Evolutionary conservation across 2,329 filamentous ascomycete genomes (phyloP), one percentile per base, ranked within the genome.

Genomic region (Elsinoe fawcettii): DNA sequence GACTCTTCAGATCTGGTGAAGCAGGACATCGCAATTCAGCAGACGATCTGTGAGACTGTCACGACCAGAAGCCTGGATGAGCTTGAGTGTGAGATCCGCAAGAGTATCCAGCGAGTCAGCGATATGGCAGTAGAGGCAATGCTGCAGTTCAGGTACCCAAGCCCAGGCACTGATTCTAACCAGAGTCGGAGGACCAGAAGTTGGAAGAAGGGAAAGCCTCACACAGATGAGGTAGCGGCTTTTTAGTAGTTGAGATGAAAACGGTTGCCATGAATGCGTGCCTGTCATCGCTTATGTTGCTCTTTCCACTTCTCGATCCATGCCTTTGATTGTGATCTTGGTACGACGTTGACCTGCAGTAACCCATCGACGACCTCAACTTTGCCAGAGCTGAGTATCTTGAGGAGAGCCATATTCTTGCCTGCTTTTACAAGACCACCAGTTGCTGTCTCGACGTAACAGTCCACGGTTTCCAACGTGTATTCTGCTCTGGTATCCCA

Each of bases 401-500:
- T 88, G 53, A 90, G 71, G 63, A 97, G 70, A 18, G 82, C 77
- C 62, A 93, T 79, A 68, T 92, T 93, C 80, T 88, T 91, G 49
- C 93, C 92, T 20, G 91, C 85, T 75, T 95, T 96, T 66, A 96
- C 82, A 65, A 99, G 71, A 0, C 91, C 90, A 0, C 90, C 90
- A 0, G 77, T 75, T 3, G 74, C 73, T 0, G 90, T 97, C 75
- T 96, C 90, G 77, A 95, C 86, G 71, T 89, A 97, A 66, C 89
- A 93, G 64, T 96, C 90, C 3, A 96, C 88, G 0, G 73, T 76
- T 0, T 77, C 76, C 1, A 78, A 64, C 0, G 75, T 80, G 71
- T 96, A 96, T 65, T 83, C 83, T 1, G 78, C 72, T 60, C 79
- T 74, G 14, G 70, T 66, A 65, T 97, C 93, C 93, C 93, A 99